phyloP scores from a whole-genome alignment of 2,329 filamentous ascomycete species.

The Ceratocystis diversiconidia region DNA sequence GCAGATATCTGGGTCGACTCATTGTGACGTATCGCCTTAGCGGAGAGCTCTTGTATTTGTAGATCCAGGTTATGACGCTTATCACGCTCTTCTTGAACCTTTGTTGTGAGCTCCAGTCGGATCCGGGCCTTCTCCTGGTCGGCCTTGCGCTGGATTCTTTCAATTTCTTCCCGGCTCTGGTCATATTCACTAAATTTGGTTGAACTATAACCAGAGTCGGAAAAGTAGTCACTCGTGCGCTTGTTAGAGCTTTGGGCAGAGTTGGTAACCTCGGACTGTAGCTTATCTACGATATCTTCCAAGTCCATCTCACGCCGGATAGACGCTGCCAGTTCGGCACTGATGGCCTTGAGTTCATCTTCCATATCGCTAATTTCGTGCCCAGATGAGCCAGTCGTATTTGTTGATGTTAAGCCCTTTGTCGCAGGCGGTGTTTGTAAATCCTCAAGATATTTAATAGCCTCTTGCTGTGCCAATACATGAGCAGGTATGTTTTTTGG shows the following conservation, averaged over 20 bases:
- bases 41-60: constrained; percentile 71
- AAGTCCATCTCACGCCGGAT: constrained; percentile 93
- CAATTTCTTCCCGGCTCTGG: constrained; percentile 54
- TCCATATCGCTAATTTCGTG: constrained; percentile 72
- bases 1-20: constrained; percentile 40
- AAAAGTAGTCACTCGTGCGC: constrained; percentile 94
- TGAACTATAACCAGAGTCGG: constrained; percentile 83
- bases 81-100: constrained; percentile 73
- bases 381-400: constrained; percentile 28
- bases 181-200: constrained; percentile 59
- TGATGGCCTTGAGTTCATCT: constrained; percentile 85
- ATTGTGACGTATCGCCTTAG: constrained; percentile 54
- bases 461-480: constrained; percentile 27
- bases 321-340: constrained; percentile 77
- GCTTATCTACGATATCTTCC: constrained; percentile 78
- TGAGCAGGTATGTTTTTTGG: constrained; percentile 29
- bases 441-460: constrained; percentile 38
- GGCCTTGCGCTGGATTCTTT: constrained; percentile 64
- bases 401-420: background rate
- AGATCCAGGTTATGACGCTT: constrained; percentile 63
- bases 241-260: constrained; percentile 41
- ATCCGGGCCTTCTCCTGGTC: constrained; percentile 87
- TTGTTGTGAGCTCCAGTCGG: constrained; percentile 69
- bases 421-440: constrained; percentile 34
- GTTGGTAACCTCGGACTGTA: constrained; percentile 63